Conservation (phyloP, 768 basidiomycete species). For the Suillus paluster region DNA sequence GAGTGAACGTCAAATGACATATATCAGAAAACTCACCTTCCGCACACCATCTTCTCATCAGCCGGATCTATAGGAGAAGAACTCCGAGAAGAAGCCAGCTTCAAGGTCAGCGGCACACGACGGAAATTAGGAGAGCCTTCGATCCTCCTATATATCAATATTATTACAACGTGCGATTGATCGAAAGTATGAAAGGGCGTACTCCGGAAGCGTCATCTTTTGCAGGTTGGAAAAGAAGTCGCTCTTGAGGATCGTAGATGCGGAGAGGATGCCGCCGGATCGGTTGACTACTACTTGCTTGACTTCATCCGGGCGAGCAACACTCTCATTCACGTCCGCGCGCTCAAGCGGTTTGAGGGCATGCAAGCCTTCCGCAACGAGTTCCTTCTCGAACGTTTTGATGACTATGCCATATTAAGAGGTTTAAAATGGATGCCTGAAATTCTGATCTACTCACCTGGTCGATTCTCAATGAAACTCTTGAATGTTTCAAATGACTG, state of each 20-base stretch:
- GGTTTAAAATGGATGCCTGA: neutral
- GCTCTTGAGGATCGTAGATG: conserved; percentile 92
- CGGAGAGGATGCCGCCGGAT: conserved; percentile 84
- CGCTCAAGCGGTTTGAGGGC: conserved; percentile 84
- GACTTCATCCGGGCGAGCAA: conserved; percentile 91
- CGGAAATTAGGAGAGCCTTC: conserved; percentile 96
- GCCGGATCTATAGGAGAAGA: conserved; percentile 36
- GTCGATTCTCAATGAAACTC: conserved; percentile 79
- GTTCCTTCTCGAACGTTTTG: conserved; percentile 92
- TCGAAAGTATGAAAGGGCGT: conserved; percentile 30
- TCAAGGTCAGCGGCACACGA: conserved; percentile 67
- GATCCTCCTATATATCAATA: conserved; percentile 60
- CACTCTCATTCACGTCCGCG: conserved; percentile 63
- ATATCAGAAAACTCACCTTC: conserved; percentile 55
- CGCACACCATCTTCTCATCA: conserved; percentile 71
- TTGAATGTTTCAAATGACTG: conserved; percentile 77
- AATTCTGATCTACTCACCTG: conserved; percentile 53
- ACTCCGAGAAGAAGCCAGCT: conserved; percentile 26
- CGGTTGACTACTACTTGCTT: conserved; percentile 84
- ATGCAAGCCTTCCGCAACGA: conserved; percentile 75
- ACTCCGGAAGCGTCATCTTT: conserved; percentile 97
- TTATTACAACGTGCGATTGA: conserved; percentile 8
- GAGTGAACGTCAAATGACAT: conserved; percentile 23
- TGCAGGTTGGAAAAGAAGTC: conserved; percentile 94
- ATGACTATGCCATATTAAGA: conserved; percentile 61